Conservation (phyloP, 2,329 filamentous ascomycete genomes). For the Penicillium sp. region DNA sequence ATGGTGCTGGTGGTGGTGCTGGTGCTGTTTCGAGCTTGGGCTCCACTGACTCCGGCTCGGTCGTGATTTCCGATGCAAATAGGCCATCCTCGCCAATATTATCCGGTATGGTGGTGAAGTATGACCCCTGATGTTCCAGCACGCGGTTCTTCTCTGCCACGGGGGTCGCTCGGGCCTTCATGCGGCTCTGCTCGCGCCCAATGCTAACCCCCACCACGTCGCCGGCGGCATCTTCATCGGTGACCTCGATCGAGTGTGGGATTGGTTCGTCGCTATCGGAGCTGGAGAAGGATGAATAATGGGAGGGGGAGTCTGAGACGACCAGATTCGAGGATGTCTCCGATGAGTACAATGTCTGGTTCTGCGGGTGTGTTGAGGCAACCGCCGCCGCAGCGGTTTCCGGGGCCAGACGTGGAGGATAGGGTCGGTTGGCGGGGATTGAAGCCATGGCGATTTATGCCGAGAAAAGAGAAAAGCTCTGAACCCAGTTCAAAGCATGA, state of each 20-base stretch:
- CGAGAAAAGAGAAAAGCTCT: neutral
- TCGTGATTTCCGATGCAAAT: constrained; percentile 33
- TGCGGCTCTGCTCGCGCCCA: constrained; percentile 55
- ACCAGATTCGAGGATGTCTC: constrained; percentile 21
- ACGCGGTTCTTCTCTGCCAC: constrained; percentile 60
- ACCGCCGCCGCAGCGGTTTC: neutral
- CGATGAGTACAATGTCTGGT: constrained; percentile 20
- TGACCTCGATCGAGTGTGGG: constrained; percentile 19
- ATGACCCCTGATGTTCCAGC: constrained; percentile 51
- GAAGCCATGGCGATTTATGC: neutral
- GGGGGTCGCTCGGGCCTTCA: constrained; percentile 58
- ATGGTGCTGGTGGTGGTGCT: neutral
- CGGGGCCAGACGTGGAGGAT: neutral
- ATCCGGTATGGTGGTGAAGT: constrained; percentile 48
- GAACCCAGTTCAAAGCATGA: constrained; percentile 9
- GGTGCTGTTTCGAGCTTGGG: neutral
- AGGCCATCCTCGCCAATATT: constrained; percentile 31
- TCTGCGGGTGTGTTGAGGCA: neutral
- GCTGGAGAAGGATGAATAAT: constrained; percentile 29
- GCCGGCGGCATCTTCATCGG: constrained; percentile 37
- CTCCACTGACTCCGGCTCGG: constrained; percentile 33
- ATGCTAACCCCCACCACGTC: constrained; percentile 60
- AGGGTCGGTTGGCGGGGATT: neutral
- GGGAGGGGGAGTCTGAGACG: constrained; percentile 22
- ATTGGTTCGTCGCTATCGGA: constrained; percentile 35